Conservation (phyloP, 768 basidiomycete genomes). For the Xerocomellus amylosporus region DNA sequence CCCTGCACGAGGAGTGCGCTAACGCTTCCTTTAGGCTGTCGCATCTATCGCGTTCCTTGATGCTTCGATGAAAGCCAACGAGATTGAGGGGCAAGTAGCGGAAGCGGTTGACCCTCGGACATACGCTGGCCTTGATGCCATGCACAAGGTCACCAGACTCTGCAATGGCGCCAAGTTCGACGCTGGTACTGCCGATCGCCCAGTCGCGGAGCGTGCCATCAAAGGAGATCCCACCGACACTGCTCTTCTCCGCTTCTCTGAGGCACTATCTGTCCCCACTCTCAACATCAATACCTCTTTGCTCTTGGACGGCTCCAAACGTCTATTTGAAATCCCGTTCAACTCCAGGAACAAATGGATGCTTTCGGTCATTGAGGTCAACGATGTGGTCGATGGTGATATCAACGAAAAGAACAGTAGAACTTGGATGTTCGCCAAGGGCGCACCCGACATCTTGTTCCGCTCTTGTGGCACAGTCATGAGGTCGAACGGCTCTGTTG, state of each 20-base stretch:
- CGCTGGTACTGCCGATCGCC: slow-evolving; percentile 21
- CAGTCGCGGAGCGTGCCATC: slow-evolving; percentile 34
- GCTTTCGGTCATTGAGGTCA: slow-evolving; percentile 40
- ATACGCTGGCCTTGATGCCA: slow-evolving; percentile 25
- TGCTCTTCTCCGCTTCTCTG: slow-evolving; percentile 50
- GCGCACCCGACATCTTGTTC: slow-evolving; percentile 58
- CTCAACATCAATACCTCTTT: slow-evolving; percentile 23
- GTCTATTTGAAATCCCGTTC: slow-evolving; percentile 40
- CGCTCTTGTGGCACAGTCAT: slow-evolving; percentile 37
- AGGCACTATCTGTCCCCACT: slow-evolving; percentile 27
- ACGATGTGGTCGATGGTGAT: slow-evolving; percentile 12
- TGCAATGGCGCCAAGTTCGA: slow-evolving; percentile 60
- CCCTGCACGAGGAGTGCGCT: background rate
- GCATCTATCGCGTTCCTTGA: slow-evolving; percentile 40
- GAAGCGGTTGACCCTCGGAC: slow-evolving; percentile 6
- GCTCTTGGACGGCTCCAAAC: slow-evolving; percentile 20
- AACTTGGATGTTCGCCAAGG: slow-evolving; percentile 48
- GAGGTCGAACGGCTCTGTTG: slow-evolving; percentile 33
- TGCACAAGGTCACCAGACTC: slow-evolving; percentile 46
- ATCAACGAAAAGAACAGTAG: slow-evolving; percentile 5
- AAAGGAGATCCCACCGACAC: slow-evolving; percentile 54
- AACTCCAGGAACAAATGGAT: slow-evolving; percentile 60
- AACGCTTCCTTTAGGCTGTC: slow-evolving; percentile 32
- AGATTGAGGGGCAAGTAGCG: slow-evolving; percentile 17
- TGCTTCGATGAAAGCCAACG: slow-evolving; percentile 17